Conservation (phyloP, 768 basidiomycete species). For the Suillus occidentalis region DNA sequence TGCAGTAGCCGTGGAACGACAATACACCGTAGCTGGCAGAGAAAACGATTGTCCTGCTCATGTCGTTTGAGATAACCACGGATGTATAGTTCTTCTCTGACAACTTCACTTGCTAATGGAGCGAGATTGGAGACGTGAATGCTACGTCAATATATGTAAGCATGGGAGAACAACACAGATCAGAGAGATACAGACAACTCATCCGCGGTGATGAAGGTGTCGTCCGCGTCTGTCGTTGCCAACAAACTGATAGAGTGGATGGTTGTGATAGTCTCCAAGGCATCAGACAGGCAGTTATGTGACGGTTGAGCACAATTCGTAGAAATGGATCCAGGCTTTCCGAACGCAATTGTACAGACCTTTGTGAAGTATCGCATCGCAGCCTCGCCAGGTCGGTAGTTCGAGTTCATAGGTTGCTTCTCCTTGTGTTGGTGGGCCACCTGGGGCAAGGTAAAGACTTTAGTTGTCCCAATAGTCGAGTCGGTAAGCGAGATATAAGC, state of each 20-base stretch:
- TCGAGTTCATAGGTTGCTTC: not conserved
- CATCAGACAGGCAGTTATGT: not conserved
- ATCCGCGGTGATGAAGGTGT: not conserved
- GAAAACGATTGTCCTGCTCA: not conserved
- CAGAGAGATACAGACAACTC: not conserved
- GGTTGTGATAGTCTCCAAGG: not conserved
- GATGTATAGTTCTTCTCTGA: constrained; percentile 29
- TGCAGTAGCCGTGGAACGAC: not conserved
- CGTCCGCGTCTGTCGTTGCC: not conserved
- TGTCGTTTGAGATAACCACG: constrained; percentile 28
- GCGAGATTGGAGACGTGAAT: constrained; percentile 13
- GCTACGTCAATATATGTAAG: constrained; percentile 12
- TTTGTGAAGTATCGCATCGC: not conserved
- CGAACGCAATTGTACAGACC: not conserved
- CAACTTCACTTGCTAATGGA: constrained; percentile 27
- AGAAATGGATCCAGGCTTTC: not conserved
- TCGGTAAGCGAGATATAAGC: not conserved
- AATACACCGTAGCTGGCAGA: no score
- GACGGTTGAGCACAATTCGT: not conserved
- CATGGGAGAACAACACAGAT: not conserved
- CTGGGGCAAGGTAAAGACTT: constrained; percentile 12
- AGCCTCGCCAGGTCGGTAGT: not conserved
- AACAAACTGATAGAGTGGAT: not conserved
- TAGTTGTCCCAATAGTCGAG: constrained; percentile 21
- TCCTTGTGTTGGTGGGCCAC: constrained; percentile 2